Conservation (phyloP, 2,329 filamentous ascomycete genomes). For the Sarocladium strictum region DNA sequence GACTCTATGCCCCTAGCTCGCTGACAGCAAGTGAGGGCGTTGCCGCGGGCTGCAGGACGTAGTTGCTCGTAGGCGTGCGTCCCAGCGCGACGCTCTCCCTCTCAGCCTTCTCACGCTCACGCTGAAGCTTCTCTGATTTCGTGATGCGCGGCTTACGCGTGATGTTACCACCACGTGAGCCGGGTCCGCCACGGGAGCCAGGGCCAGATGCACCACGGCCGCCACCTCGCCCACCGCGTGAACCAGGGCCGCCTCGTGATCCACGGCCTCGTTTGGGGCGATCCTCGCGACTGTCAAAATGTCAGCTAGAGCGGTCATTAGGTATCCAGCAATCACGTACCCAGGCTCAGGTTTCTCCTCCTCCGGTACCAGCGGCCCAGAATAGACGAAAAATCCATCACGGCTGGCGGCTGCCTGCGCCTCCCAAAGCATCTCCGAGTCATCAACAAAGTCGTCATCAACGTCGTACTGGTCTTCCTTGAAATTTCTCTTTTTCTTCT, state of each 20-base stretch:
- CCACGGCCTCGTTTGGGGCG: conserved; percentile 64
- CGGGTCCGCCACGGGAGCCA: conserved; percentile 49
- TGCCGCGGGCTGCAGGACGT: conserved; percentile 28
- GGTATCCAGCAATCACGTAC: conserved; percentile 32
- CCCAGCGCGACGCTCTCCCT: conserved; percentile 48
- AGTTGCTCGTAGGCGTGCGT: conserved; percentile 31
- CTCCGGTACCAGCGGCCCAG: conserved; percentile 82
- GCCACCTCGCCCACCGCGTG: conserved; percentile 47
- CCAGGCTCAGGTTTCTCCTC: conserved; percentile 63
- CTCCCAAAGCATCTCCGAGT: conserved; percentile 92
- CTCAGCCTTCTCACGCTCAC: conserved; percentile 76
- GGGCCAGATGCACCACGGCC: conserved; percentile 45
- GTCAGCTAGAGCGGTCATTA: conserved; percentile 25
- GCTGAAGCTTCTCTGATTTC: conserved; percentile 75
- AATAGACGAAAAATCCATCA: conserved; percentile 98
- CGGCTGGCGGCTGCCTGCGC: conserved; percentile 89
- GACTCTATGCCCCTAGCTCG: conserved; percentile 27
- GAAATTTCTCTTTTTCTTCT: conserved; percentile 77
- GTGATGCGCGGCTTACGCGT: conserved; percentile 79
- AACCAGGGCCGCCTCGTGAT: conserved; percentile 30
- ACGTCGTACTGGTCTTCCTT: conserved; percentile 80
- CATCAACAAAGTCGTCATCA: conserved; percentile 81
- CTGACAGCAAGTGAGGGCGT: conserved; percentile 31
- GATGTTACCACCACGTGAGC: conserved; percentile 69
- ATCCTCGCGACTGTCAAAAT: conserved; percentile 56